phyloP scores from a whole-genome alignment of 257 asterid species.

The Solanum gracilifrons region DNA sequence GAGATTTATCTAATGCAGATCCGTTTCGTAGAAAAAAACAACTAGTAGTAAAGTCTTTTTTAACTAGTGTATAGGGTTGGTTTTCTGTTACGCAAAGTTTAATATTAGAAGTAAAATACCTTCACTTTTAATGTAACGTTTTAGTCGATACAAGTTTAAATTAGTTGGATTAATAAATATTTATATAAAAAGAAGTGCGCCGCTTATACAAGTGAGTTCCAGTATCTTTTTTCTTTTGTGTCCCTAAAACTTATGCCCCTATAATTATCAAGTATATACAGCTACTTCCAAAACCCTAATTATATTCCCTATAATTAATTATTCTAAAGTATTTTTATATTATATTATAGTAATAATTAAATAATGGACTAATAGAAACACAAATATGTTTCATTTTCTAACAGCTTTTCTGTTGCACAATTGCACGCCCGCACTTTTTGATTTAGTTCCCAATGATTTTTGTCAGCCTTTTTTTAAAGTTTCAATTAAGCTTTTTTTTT shows the following conservation, averaged over 20 bases:
- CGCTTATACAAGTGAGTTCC: background rate
- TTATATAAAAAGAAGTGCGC: background rate
- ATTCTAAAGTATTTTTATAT: background rate
- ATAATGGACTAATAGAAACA: background rate
- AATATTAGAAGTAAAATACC: background rate
- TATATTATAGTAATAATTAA: background rate
- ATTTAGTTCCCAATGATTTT: slow-evolving; percentile 1
- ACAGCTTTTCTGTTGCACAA: background rate
- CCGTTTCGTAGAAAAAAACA: accelerated
- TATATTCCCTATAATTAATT: background rate
- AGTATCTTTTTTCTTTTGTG: background rate
- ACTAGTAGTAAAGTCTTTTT: background rate
- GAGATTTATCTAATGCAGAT: background rate
- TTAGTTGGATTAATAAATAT: background rate
- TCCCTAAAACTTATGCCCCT: background rate
- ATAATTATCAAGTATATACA: background rate
- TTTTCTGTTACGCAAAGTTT: background rate
- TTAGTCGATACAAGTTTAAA: accelerated
- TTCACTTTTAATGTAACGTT: background rate
- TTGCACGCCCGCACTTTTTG: slow-evolving; percentile 1
- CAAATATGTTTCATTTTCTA: background rate
- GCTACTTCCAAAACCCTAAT: background rate
- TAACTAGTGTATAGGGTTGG: background rate
- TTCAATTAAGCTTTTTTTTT: background rate
- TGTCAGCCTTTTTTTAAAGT: background rate